Percentiles rank a stretch among this genome's conserved stretches.
These are phyloP conservation scores for Carallia pectinifolia DNA, from an alignment of 345 rosid genomes.

Conservation along the genomic window DNA sequence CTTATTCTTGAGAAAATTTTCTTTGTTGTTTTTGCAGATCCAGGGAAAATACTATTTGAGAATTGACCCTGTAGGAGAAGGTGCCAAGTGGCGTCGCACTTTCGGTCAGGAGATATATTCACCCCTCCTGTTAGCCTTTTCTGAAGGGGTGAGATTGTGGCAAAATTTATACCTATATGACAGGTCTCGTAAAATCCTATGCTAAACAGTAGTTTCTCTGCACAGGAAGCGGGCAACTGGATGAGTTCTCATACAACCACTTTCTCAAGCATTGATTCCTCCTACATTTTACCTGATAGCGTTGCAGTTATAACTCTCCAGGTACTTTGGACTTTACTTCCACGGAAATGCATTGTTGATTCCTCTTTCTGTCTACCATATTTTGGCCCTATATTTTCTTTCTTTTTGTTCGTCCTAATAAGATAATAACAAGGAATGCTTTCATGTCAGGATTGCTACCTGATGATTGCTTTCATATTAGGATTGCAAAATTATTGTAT, in stretches of 20 bases:
- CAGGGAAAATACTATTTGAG: slow-evolving; percentile 90
- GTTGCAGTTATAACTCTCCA: slow-evolving; percentile 79
- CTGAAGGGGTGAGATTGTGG: slow-evolving; percentile 56
- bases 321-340: slow-evolving; percentile 39
- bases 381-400: background rate
- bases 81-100: slow-evolving; percentile 93
- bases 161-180: background rate
- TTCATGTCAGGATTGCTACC: no score
- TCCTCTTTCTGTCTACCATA: slow-evolving; percentile 2
- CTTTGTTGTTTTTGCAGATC: slow-evolving; percentile 43
- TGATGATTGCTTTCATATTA: no score
- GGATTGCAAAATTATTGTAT: no score
- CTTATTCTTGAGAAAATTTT: background rate
- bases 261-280: slow-evolving; percentile 73
- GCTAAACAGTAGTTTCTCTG: slow-evolving; percentile 8
- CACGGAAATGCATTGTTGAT: background rate
- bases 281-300: slow-evolving; percentile 77
- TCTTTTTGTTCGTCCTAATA: background rate
- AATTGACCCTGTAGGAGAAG: slow-evolving; percentile 82
- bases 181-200: slow-evolving; percentile 7
- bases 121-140: slow-evolving; percentile 79
- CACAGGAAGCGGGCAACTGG: slow-evolving; percentile 66
- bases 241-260: slow-evolving; percentile 51
- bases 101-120: slow-evolving; percentile 96
- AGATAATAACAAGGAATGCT: background rate